Evolutionary conservation across 108 stramenopile species (phyloP).

Genomic region (Nitzschia sp.): DNA sequence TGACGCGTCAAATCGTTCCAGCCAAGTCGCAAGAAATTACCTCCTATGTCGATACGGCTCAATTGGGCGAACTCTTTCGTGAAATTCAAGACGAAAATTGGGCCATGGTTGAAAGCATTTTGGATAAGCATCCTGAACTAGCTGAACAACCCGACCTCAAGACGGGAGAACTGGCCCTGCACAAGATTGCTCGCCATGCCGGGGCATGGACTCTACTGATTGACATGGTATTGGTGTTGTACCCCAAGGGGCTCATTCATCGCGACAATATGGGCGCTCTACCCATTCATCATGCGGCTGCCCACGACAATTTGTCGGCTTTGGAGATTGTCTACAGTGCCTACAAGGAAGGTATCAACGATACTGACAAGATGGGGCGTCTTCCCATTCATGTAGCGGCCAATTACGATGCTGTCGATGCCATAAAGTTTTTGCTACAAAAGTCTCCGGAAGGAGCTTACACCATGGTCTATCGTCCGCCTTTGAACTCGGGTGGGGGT

Average conservation of each 20-base stretch:
- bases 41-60: constrained; percentile 25
- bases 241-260: constrained; percentile 87
- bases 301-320: constrained; percentile 77
- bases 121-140: constrained; percentile 86
- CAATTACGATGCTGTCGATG: constrained; percentile 83
- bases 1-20: constrained; percentile 27
- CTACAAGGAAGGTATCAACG: constrained; percentile 88
- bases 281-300: constrained; percentile 87
- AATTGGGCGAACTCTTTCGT: constrained; percentile 52
- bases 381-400: constrained; percentile 89
- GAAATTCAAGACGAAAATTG: constrained; percentile 84
- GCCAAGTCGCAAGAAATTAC: constrained; percentile 5
- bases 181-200: constrained; percentile 80
- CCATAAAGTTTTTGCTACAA: constrained; percentile 76
- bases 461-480: constrained; percentile 78
- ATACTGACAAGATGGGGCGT: constrained; percentile 75
- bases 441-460: constrained; percentile 84
- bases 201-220: constrained; percentile 84
- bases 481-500: constrained; percentile 69
- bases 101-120: constrained; percentile 85
- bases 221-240: constrained; percentile 86
- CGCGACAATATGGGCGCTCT: constrained; percentile 84
- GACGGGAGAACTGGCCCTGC: constrained; percentile 81
- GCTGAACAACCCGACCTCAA: constrained; percentile 69
- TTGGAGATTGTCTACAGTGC: constrained; percentile 88